Evolutionary conservation across 129 eudicot species (phyloP), one percentile per base, ranked within the genome.

Genomic region (Oenanthe sinensis): DNA sequence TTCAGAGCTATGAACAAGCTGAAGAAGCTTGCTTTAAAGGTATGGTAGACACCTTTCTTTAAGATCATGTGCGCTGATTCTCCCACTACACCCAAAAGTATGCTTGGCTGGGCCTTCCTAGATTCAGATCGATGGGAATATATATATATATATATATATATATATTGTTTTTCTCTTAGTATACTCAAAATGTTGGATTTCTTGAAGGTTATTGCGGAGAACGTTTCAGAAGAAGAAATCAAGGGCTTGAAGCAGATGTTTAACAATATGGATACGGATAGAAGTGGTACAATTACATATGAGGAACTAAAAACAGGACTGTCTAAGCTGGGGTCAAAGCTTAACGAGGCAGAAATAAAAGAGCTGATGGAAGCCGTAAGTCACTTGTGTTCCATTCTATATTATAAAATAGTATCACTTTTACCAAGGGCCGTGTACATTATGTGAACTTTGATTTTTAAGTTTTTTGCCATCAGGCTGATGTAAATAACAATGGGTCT

Each of bases 1-100:
- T 93, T 93, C 80, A 88, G 97, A 87, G 92, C 96, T 49, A 93
- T 93, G 98, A 91, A 93, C 88, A 93, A 93, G 86, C 80, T 93
- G 75, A 91, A 93, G 83, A 93, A 88, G 82, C 93, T 89, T 19
- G 97, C 97, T 69, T 78, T 93, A 40, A 91, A 86, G 98, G 98
- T 90, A 85, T 36, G 39, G 33, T 36, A 15, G n/a, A 69, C 74
- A 33, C 45, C 46, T 69, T 36, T 65, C 71, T 28, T 28, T 20
- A 28, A 30, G 36, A 65, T 24, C 36, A 65, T 30, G 13, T 36
- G 30, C 71, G 30, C 20, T 28, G 4, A 0, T 28, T 65, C 30
- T 5, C 39, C 71, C 8, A 30, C 20, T 28, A 28, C 8, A 24
- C 36, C 36, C 16, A 28, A 26, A 14, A 1, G 6, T 65, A 16